Evolutionary conservation across 345 rosid genomes (phyloP), one percentile per base, ranked within the genome.

Genomic region (Orychophragmus violaceus): DNA sequence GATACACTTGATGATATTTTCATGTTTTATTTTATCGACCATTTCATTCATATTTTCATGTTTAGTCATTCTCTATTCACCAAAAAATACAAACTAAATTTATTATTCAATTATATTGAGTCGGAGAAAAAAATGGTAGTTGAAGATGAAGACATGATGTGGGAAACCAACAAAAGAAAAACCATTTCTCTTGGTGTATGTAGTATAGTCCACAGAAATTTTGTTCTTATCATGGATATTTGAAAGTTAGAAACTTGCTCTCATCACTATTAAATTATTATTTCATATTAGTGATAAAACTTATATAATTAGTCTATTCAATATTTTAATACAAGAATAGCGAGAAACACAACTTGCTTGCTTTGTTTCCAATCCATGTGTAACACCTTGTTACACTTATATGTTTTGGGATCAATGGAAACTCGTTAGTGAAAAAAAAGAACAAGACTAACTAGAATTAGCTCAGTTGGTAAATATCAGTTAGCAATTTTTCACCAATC

Each of bases 321-420:
- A 41, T 51, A 51, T 8, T 18, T 35, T 12, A 53, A 37, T 44
- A 59, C 33, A 10, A 30, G n/a, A n/a, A n/a, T n/a, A n/a, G 22
- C 59, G 65, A 50, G 54, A 58, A 49, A 50, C 75, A 72, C 27
- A 65, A 59, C 46, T 65, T 18, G n/a, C n/a, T n/a, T n/a, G n/a
- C n/a, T n/a, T n/a, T n/a, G n/a, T n/a, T n/a, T n/a, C n/a, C n/a
- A n/a, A n/a, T n/a, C n/a, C n/a, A n/a, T n/a, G n/a, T n/a, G n/a
- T n/a, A n/a, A n/a, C n/a, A n/a, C n/a, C n/a, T n/a, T n/a, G n/a
- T n/a, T n/a, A n/a, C n/a, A n/a, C n/a, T n/a, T n/a, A n/a, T n/a
- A n/a, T n/a, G n/a, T n/a, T n/a, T n/a, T n/a, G n/a, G n/a, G n/a
- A n/a, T n/a, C n/a, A n/a, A n/a, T n/a, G n/a, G n/a, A n/a, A n/a